Percentiles rank a stretch among this genome's conserved stretches.
Conservation (phyloP, 352 stramenopile species). For the Blastocystis sp. region DNA sequence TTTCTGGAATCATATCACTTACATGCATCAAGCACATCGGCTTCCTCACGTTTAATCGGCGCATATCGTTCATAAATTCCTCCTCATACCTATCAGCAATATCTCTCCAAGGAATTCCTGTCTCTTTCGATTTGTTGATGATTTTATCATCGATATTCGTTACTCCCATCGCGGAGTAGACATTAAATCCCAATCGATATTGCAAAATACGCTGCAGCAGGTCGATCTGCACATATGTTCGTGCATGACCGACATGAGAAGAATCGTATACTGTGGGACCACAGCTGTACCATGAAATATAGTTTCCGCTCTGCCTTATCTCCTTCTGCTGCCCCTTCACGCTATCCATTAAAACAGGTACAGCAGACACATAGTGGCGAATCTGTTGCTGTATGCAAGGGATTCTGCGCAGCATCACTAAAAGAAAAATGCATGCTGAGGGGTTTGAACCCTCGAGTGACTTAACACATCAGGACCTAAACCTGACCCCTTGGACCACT, state of each 20-base stretch:
- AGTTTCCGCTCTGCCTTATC: slow-evolving; percentile 69
- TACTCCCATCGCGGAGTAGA: slow-evolving; percentile 68
- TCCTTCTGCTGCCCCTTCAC: not conserved
- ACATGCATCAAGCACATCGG: slow-evolving; percentile 69
- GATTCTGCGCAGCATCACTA: not conserved
- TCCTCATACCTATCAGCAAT: slow-evolving; percentile 78
- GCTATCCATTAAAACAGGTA: slow-evolving; percentile 36
- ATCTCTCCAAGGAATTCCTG: slow-evolving; percentile 65
- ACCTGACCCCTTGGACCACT: slow-evolving; percentile 63
- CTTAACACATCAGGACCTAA: slow-evolving; percentile 64
- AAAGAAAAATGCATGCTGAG: slow-evolving; percentile 63
- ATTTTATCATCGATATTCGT: slow-evolving; percentile 99
- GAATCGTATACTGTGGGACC: slow-evolving; percentile 97
- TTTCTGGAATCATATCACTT: slow-evolving; percentile 80
- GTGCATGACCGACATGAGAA: slow-evolving; percentile 91
- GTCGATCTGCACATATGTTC: slow-evolving; percentile 86
- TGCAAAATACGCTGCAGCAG: slow-evolving; percentile 83
- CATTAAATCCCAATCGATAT: slow-evolving; percentile 67
- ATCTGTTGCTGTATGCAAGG: not conserved
- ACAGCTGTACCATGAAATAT: slow-evolving; percentile 95
- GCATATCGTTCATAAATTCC: slow-evolving; percentile 95
- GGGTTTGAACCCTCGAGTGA: slow-evolving; percentile 64
- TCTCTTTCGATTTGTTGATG: slow-evolving; percentile 84
- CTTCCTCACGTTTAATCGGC: slow-evolving; percentile 76
- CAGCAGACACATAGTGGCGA: not conserved